phyloP scores from a whole-genome alignment of 371 early-diverging fungal genomes.

The Circinella minor region DNA sequence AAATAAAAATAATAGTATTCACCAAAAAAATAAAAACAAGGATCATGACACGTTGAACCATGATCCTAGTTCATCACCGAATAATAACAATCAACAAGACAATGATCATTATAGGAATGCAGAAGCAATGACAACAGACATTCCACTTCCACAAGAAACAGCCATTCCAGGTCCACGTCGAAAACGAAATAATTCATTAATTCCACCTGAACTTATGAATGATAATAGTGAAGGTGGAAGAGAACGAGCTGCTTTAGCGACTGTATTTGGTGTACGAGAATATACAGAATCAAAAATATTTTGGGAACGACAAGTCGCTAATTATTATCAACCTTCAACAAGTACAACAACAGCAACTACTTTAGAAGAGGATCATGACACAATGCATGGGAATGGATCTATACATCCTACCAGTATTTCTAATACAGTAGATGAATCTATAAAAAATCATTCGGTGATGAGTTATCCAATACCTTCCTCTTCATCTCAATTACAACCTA shows the following conservation, averaged over 20 bases:
- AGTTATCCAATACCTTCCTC: constrained; percentile 15
- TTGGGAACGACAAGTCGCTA: constrained; percentile 39
- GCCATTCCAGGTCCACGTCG: constrained; percentile 34
- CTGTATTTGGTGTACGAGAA: constrained; percentile 55
- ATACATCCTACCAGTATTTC: no score
- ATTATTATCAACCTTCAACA: constrained; percentile 1
- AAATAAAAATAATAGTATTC: neutral
- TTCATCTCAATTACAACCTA: neutral
- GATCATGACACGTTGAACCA: neutral
- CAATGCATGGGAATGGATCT: no score
- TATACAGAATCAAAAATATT: constrained; percentile 49
- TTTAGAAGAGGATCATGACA: no score
- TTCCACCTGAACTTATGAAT: constrained; percentile 42
- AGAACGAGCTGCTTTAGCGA: constrained; percentile 52
- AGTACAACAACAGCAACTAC: neutral
- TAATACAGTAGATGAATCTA: constrained; percentile 14
- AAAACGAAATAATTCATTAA: constrained; percentile 49
- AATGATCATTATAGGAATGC: constrained; percentile 13
- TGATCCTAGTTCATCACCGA: neutral
- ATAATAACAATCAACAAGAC: neutral
- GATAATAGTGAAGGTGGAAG: constrained; percentile 43
- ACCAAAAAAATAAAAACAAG: neutral
- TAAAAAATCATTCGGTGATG: constrained; percentile 19
- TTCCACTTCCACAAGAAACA: constrained; percentile 30
- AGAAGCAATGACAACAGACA: constrained; percentile 23